Conservation (phyloP, 2,329 filamentous ascomycete genomes). For the Diaporthe sp. region DNA sequence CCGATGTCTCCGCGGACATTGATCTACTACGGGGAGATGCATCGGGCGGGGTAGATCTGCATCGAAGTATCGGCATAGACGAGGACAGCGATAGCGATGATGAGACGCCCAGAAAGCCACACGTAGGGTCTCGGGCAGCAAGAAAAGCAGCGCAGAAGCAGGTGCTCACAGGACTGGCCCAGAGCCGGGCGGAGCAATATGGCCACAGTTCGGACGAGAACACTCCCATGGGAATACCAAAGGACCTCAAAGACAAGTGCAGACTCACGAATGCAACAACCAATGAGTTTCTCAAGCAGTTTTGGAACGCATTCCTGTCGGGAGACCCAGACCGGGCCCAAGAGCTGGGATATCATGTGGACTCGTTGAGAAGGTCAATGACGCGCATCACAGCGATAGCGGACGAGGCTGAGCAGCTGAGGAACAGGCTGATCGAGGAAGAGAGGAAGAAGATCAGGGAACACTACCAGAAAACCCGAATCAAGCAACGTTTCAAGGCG, state of each 20-base stretch:
- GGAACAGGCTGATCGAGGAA: constrained; percentile 74
- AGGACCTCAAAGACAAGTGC: constrained; percentile 70
- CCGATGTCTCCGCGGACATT: constrained; percentile 73
- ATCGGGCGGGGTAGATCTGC: constrained; percentile 69
- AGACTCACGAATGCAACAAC: constrained; percentile 88
- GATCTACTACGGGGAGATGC: constrained; percentile 61
- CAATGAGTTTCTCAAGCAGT: constrained; percentile 96
- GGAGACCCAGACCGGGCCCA: constrained; percentile 84
- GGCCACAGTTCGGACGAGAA: constrained; percentile 61
- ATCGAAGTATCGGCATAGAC: constrained; percentile 74
- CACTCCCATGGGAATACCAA: constrained; percentile 68
- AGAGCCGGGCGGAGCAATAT: constrained; percentile 71
- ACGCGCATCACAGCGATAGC: constrained; percentile 86
- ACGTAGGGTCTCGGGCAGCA: constrained; percentile 78
- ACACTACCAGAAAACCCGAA: constrained; percentile 78
- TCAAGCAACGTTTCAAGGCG: constrained; percentile 78
- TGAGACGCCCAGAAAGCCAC: constrained; percentile 59
- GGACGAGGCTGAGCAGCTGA: constrained; percentile 81
- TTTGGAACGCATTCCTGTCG: constrained; percentile 93
- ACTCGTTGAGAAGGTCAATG: constrained; percentile 82
- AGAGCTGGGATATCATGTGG: constrained; percentile 85
- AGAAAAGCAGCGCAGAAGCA: constrained; percentile 74
- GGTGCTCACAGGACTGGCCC: constrained; percentile 73
- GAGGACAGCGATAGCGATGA: constrained; percentile 79
- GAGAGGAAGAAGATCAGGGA: constrained; percentile 79